phyloP scores from a whole-genome alignment of 108 stramenopile genomes.

The Cyclotella distinguenda region DNA sequence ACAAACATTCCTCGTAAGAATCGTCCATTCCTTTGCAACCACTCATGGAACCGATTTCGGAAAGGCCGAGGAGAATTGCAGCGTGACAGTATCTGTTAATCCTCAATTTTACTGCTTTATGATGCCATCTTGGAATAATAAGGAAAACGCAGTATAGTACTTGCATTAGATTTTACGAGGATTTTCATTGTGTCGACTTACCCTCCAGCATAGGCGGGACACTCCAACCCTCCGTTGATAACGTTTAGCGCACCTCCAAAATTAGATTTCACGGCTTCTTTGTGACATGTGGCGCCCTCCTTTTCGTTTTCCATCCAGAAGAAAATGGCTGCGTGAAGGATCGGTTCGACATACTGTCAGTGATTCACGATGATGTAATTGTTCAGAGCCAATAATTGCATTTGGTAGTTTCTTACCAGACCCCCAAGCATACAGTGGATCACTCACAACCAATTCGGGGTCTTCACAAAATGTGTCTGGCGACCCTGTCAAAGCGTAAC shows the following conservation, averaged over 20 bases:
- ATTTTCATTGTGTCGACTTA: constrained; percentile 8
- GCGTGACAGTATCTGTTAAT: constrained; percentile 48
- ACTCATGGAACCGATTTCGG: constrained; percentile 26
- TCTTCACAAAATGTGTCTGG: constrained; percentile 36
- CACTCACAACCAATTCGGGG: constrained; percentile 23
- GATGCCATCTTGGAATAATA: constrained; percentile 20
- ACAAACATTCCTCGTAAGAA: constrained; percentile 35
- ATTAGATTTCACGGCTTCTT: constrained; percentile 40
- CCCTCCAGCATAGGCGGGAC: constrained; percentile 45
- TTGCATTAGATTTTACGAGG: background rate
- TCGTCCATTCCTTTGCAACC: constrained; percentile 42
- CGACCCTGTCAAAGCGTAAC: constrained; percentile 20
- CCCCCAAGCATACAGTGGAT: constrained; percentile 37
- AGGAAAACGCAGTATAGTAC: background rate
- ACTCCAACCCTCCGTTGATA: constrained; percentile 47
- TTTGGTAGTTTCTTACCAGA: constrained; percentile 12
- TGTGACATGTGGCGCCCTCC: constrained; percentile 46
- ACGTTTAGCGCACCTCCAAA: constrained; percentile 42
- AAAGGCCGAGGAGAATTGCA: constrained; percentile 22
- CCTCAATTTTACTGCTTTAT: constrained; percentile 40
- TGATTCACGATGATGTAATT: background rate
- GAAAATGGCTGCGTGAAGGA: constrained; percentile 14
- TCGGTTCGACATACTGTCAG: background rate
- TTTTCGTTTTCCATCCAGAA: constrained; percentile 49
- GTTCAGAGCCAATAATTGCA: background rate